Percentiles rank a stretch among this genome's conserved stretches.
These are phyloP conservation scores for Tolypocladium cylindrosporum DNA, from an alignment of 2,329 filamentous ascomycete genomes.

Conservation along the genomic window DNA sequence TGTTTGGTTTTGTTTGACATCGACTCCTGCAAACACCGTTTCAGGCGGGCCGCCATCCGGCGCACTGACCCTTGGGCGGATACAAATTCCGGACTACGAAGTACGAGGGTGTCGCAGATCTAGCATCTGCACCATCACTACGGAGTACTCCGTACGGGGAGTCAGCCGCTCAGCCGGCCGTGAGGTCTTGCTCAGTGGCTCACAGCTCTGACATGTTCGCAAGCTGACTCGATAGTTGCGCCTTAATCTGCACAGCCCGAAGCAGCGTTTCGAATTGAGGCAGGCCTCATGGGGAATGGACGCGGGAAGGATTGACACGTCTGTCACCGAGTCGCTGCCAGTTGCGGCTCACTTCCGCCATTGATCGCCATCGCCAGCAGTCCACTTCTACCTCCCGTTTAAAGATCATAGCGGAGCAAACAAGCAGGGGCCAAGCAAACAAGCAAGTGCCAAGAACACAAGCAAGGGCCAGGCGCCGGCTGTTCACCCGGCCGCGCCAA, in stretches of 20 bases:
- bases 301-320: neutral
- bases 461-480: too few relatives aligned
- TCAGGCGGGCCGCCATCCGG: neutral
- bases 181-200: neutral
- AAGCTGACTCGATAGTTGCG: neutral
- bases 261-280: neutral
- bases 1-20: neutral
- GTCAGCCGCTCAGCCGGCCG: neutral
- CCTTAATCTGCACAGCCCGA: neutral
- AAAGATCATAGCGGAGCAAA: too few relatives aligned
- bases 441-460: too few relatives aligned
- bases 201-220: neutral
- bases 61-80: neutral
- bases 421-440: too few relatives aligned
- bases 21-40: neutral
- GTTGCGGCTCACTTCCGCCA: neutral
- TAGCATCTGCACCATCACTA: neutral
- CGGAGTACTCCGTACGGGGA: too few relatives aligned
- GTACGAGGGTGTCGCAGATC: neutral
- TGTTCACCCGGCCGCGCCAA: too few relatives aligned
- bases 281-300: neutral
- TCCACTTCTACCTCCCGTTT: neutral
- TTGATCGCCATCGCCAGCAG: neutral
- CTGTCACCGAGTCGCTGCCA: neutral
- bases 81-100: neutral